Percentiles rank a stretch among this genome's conserved stretches.
Conservation (phyloP, 306 rosid genomes). For the Neltuma alba region DNA sequence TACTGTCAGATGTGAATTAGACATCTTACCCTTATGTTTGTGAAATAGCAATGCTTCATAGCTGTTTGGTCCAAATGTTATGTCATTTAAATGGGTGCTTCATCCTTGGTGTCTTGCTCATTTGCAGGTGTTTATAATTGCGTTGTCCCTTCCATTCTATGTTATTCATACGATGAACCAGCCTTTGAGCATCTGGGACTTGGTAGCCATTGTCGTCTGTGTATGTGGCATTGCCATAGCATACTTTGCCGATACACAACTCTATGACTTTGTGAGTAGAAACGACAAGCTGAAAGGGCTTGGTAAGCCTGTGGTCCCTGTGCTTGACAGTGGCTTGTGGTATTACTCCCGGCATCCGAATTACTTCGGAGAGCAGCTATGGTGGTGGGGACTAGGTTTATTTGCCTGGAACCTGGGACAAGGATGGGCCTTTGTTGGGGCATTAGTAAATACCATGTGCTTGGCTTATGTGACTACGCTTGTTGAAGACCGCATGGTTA, state of each 20-base stretch:
- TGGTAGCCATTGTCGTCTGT: slow-evolving; percentile 52
- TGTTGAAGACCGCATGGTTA: slow-evolving; percentile 82
- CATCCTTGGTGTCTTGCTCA: neutral
- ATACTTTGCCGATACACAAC: slow-evolving; percentile 77
- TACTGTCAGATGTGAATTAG: neutral
- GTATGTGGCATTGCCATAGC: slow-evolving; percentile 64
- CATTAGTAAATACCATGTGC: slow-evolving; percentile 65
- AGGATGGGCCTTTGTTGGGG: slow-evolving; percentile 71
- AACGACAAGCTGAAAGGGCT: slow-evolving; percentile 48
- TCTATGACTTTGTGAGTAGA: slow-evolving; percentile 59
- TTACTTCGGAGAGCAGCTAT: slow-evolving; percentile 88
- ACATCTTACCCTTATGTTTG: neutral
- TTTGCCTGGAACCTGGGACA: slow-evolving; percentile 77
- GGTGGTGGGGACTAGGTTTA: slow-evolving; percentile 95
- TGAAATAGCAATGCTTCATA: neutral
- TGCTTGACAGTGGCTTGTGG: slow-evolving; percentile 78
- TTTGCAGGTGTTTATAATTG: slow-evolving; percentile 73
- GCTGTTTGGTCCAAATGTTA: neutral
- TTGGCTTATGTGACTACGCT: slow-evolving; percentile 84
- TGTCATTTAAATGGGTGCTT: slow-evolving; percentile 17
- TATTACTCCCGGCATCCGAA: slow-evolving; percentile 81
- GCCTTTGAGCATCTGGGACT: slow-evolving; percentile 66
- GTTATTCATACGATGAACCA: slow-evolving; percentile 56
- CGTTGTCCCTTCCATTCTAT: slow-evolving; percentile 72
- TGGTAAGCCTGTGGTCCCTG: slow-evolving; percentile 47